These are phyloP conservation scores for Fusarium coicis DNA, from an alignment of 2,329 filamentous ascomycete species.

Conservation along the genomic window DNA sequence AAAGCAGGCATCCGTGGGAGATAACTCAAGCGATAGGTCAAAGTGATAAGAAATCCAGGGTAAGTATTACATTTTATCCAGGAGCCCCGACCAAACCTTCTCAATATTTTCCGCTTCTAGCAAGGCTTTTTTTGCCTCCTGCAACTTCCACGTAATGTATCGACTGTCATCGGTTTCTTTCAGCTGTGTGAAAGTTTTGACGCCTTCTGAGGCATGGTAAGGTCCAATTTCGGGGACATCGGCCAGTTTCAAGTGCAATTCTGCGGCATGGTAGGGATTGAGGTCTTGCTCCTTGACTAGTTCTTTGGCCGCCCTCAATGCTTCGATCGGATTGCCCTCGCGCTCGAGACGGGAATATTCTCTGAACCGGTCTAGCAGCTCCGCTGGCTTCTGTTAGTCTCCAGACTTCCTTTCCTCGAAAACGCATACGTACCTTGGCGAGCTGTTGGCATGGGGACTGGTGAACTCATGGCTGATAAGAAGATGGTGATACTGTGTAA, in stretches of 20 bases:
- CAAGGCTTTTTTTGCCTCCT: background rate
- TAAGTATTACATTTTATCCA: too few relatives aligned
- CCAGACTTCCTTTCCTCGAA: background rate
- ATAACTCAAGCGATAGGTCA: background rate
- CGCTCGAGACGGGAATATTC: background rate
- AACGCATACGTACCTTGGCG: background rate
- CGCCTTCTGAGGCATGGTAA: background rate
- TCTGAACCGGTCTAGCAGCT: background rate
- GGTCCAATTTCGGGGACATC: background rate
- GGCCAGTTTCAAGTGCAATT: background rate
- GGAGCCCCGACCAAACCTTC: too few relatives aligned
- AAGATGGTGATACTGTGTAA: background rate
- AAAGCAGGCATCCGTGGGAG: background rate
- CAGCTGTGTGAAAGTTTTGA: background rate
- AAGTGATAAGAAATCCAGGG: background rate
- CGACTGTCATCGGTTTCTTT: background rate
- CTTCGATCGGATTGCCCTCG: background rate
- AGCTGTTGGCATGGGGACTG: background rate
- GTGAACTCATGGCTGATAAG: background rate
- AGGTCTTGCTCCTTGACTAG: background rate
- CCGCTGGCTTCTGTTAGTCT: background rate
- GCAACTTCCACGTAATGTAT: rapidly evolving
- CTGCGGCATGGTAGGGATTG: background rate
- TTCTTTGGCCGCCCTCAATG: background rate
- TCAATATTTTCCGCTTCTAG: background rate